Conservation (phyloP, 108 stramenopile genomes). For the Fragilariopsis cylindrus region DNA sequence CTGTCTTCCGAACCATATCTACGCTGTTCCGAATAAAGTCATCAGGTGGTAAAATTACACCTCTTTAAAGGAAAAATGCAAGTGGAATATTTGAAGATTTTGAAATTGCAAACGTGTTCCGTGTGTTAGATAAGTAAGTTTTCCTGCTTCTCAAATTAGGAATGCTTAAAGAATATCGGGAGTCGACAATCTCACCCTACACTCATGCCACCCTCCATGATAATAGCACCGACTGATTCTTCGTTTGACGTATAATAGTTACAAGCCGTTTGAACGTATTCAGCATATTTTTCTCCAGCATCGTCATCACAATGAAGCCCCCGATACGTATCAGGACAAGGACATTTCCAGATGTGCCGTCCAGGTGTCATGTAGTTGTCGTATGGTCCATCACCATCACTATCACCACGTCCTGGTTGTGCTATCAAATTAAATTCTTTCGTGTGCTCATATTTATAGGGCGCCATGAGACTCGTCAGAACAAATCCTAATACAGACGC, state of each 20-base stretch:
- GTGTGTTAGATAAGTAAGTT: neutral
- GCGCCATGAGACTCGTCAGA: conserved; percentile 20
- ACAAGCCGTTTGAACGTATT: conserved; percentile 69
- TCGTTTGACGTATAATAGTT: conserved; percentile 41
- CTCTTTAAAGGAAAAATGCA: conserved; percentile 31
- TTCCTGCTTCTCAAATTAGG: too few species aligned
- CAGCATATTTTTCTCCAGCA: conserved; percentile 61
- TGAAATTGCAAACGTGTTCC: neutral
- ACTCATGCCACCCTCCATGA: conserved; percentile 90
- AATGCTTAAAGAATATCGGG: too few species aligned
- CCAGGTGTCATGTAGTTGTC: conserved; percentile 27
- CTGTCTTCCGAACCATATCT: conserved; percentile 74
- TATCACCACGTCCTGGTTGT: neutral
- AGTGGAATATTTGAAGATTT: neutral
- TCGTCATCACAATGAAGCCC: conserved; percentile 54
- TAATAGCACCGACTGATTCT: conserved; percentile 76
- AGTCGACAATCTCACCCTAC: conserved; percentile 43
- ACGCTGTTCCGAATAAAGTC: conserved; percentile 71
- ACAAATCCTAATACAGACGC: neutral
- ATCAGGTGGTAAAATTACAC: conserved; percentile 85
- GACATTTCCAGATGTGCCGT: conserved; percentile 72
- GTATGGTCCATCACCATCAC: conserved; percentile 27
- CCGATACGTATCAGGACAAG: conserved; percentile 87
- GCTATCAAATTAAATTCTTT: conserved; percentile 40
- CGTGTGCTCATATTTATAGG: conserved; percentile 91